A percentile compares a stretch with the other conserved stretches of the same genome.
Evolutionary conservation across 352 stramenopile genomes (phyloP).

Genomic region (Globisporangium yorkense): DNA sequence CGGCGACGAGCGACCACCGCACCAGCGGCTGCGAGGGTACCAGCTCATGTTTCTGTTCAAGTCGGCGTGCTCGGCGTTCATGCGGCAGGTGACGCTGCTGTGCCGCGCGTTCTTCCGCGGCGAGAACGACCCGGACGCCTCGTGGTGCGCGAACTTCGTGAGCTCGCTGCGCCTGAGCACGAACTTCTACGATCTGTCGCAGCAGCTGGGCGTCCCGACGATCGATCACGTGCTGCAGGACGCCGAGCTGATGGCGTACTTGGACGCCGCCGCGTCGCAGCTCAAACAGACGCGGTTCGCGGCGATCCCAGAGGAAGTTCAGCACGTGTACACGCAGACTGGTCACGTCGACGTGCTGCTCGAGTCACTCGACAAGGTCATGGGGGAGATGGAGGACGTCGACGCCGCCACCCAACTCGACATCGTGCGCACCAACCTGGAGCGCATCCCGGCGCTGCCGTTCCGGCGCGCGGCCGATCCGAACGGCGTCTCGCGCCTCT

Average conservation of each 20-base stretch:
- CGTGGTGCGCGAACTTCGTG: slow-evolving; percentile 77
- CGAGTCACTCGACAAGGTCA: slow-evolving; percentile 26
- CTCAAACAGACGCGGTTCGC: slow-evolving; percentile 40
- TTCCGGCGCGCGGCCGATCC: slow-evolving; percentile 39
- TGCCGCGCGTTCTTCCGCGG: slow-evolving; percentile 74
- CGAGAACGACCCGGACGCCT: slow-evolving; percentile 66
- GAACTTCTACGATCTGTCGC: slow-evolving; percentile 68
- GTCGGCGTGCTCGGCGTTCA: slow-evolving; percentile 64
- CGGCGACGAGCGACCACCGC: background rate
- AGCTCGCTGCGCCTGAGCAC: slow-evolving; percentile 66
- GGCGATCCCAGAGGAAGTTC: slow-evolving; percentile 36
- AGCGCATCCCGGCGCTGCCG: slow-evolving; percentile 44
- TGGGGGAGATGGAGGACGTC: slow-evolving; percentile 5
- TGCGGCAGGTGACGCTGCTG: slow-evolving; percentile 74
- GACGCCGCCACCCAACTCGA: slow-evolving; percentile 10
- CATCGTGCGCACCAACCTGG: slow-evolving; percentile 41
- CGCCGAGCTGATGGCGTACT: slow-evolving; percentile 40
- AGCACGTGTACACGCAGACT: slow-evolving; percentile 49
- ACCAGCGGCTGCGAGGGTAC: slow-evolving; percentile 33
- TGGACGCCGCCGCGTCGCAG: slow-evolving; percentile 46
- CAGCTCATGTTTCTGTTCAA: slow-evolving; percentile 69
- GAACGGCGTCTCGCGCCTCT: slow-evolving; percentile 26
- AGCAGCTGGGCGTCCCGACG: slow-evolving; percentile 63
- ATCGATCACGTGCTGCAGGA: slow-evolving; percentile 53
- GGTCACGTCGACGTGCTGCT: slow-evolving; percentile 41